A percentile compares a stretch with the other conserved stretches of the same genome.
These are phyloP conservation scores for Boletus eberwhitei DNA, from an alignment of 768 basidiomycete genomes.

Conservation along the genomic window DNA sequence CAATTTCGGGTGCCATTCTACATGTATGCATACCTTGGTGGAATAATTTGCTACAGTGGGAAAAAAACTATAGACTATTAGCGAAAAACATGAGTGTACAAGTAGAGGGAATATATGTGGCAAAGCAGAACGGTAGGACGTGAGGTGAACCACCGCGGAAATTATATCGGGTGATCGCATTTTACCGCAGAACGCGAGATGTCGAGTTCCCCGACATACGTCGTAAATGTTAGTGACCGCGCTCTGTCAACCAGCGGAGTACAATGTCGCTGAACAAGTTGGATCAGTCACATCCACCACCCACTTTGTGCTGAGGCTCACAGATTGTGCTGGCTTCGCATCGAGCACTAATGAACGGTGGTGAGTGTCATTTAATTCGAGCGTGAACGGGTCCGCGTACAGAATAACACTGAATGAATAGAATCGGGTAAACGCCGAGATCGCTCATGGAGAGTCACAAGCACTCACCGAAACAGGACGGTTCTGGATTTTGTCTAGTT, in stretches of 20 bases:
- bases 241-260: slow-evolving; percentile 79
- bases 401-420: slow-evolving; percentile 64
- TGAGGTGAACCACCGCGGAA: background rate
- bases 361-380: background rate
- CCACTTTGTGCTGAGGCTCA: slow-evolving; percentile 32
- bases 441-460: background rate
- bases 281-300: background rate
- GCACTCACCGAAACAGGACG: slow-evolving; percentile 80
- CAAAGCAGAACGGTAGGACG: background rate
- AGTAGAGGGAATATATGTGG: background rate
- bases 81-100: background rate
- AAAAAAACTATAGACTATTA: background rate
- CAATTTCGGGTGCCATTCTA: background rate
- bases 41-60: background rate
- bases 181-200: background rate
- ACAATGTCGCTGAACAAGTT: slow-evolving; percentile 65
- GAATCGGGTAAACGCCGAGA: background rate
- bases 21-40: background rate
- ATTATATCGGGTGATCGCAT: background rate
- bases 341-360: slow-evolving; percentile 67
- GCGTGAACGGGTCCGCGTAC: slow-evolving; percentile 38
- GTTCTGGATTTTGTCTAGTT: slow-evolving; percentile 76
- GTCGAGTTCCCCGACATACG: background rate
- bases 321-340: slow-evolving; percentile 95
- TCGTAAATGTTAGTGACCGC: slow-evolving; percentile 52